A percentile compares a stretch with the other conserved stretches of the same genome.
These are phyloP conservation scores for Cryptococcus hybrid DNA, from an alignment of 1,284 basidiomycete genomes.

Conservation along the genomic window DNA sequence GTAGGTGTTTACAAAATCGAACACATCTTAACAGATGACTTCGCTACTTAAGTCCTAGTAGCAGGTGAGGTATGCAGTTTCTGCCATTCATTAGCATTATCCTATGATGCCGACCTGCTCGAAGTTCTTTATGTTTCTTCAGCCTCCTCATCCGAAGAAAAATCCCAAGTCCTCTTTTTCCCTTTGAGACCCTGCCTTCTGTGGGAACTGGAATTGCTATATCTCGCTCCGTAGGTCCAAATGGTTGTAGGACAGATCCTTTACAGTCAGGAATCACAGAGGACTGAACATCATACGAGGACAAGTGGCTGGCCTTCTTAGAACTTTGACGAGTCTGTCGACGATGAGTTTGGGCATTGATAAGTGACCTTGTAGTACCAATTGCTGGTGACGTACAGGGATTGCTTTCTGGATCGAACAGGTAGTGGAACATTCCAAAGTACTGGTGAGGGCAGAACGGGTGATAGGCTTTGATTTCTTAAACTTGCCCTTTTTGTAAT, in stretches of 20 bases:
- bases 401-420: no score
- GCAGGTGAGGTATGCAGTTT: no score
- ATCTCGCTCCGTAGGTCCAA: no score
- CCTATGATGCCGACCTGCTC: background rate
- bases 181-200: background rate
- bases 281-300: no score
- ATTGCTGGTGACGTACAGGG: background rate
- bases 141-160: background rate
- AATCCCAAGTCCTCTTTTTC: slow-evolving; percentile 2
- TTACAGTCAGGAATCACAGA: no score
- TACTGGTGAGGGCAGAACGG: no score
- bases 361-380: background rate
- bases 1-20: no score
- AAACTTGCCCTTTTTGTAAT: background rate
- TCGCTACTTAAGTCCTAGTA: background rate
- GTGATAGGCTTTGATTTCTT: background rate
- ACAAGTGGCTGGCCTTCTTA: no score
- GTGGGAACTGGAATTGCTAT: background rate
- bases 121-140: background rate
- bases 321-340: background rate
- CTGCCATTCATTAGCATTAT: background rate
- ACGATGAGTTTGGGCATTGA: background rate
- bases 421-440: no score
- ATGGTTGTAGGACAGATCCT: no score
- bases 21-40: background rate